Evolutionary conservation across 371 early-diverging fungal species (phyloP), one percentile per base, ranked within the genome.

Genomic region (Encephalitozoon intestinalis): DNA sequence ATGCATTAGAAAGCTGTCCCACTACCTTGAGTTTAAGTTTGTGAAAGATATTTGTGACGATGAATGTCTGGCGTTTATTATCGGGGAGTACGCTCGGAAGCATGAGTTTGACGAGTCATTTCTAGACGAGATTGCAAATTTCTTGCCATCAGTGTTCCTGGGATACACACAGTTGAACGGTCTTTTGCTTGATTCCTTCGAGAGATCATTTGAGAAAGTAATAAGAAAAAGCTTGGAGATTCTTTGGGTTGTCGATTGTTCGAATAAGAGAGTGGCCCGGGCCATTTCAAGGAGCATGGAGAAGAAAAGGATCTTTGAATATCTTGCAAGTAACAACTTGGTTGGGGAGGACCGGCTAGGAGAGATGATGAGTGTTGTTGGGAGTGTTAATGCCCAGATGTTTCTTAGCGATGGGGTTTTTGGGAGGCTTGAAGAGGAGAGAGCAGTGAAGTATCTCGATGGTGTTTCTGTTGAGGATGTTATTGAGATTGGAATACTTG

Each of bases 51-150:
- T 34, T 34, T 58, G 58, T 37, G 18, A 58, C n/a, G 58, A 58
- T 7, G 58, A 58, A 15, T 58, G 34, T 34, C 58, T 58, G 58
- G 37, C n/a, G n/a, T 7, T 58, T 12, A 34, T 58, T 34, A 15
- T 58, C 15, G 58, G 58, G 18, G 58, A 58, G n/a, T 58, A 58
- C 34, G 58, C 58, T 34, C 37, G 30, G n/a, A 58, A 58, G 58
- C 30, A 58, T 58, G 58, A 37, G 12, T 15, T 58, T 58, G 58
- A 58, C 5, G 58, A 6, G 18, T 30, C 30, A 1, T 58, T 58
- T 34, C 30, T 58, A 7, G 58, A 58, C 21, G 37, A 37, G 15
- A 21, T 58, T 5, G n/a, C 6, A 4, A 18, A n/a, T 15, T 58
- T 58, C 15, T 18, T 34, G 15, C 58, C 58, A 15, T 58, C 30